These are phyloP conservation scores for Pseudogymnoascus sp. DNA, from an alignment of 2,329 filamentous ascomycete genomes.

Conservation along the genomic window DNA sequence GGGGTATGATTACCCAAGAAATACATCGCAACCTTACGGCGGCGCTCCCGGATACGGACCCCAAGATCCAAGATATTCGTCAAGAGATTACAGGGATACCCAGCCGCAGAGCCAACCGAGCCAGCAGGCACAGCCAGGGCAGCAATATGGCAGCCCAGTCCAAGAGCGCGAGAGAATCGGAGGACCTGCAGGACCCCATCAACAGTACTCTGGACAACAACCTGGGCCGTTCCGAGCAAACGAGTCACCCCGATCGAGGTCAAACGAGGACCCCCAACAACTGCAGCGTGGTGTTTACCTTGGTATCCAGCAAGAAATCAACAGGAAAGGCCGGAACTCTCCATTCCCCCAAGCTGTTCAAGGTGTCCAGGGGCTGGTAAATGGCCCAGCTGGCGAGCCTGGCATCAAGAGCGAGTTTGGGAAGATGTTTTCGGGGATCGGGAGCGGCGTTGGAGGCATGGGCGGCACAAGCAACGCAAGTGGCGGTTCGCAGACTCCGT, in stretches of 20 bases:
- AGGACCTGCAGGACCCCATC: slow-evolving; percentile 28
- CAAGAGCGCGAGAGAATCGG: slow-evolving; percentile 10
- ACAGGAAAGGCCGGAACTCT: slow-evolving; percentile 74
- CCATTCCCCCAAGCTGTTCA: slow-evolving; percentile 90
- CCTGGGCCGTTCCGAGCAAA: slow-evolving; percentile 37
- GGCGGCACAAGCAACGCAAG: slow-evolving; percentile 39
- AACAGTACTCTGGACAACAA: slow-evolving; percentile 26
- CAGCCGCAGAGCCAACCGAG: slow-evolving; percentile 26
- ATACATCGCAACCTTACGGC: slow-evolving; percentile 21
- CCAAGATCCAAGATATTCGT: slow-evolving; percentile 25
- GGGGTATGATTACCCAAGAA: slow-evolving; percentile 23
- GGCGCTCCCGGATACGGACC: slow-evolving; percentile 24
- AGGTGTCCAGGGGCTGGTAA: slow-evolving; percentile 73
- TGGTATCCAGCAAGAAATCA: slow-evolving; percentile 68
- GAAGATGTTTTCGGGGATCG: slow-evolving; percentile 91
- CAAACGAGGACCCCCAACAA: slow-evolving; percentile 45
- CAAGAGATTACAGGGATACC: slow-evolving; percentile 27
- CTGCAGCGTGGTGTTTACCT: slow-evolving; percentile 58
- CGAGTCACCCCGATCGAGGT: slow-evolving; percentile 36
- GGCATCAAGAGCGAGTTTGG: slow-evolving; percentile 93
- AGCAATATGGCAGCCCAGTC: slow-evolving; percentile 17
- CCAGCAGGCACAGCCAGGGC: slow-evolving; percentile 29
- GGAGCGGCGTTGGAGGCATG: slow-evolving; percentile 53
- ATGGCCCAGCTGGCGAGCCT: slow-evolving; percentile 72
- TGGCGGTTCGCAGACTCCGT: slow-evolving; percentile 44